Evolutionary conservation across 768 basidiomycete species (phyloP).

Genomic region (Tricholoma sp.): DNA sequence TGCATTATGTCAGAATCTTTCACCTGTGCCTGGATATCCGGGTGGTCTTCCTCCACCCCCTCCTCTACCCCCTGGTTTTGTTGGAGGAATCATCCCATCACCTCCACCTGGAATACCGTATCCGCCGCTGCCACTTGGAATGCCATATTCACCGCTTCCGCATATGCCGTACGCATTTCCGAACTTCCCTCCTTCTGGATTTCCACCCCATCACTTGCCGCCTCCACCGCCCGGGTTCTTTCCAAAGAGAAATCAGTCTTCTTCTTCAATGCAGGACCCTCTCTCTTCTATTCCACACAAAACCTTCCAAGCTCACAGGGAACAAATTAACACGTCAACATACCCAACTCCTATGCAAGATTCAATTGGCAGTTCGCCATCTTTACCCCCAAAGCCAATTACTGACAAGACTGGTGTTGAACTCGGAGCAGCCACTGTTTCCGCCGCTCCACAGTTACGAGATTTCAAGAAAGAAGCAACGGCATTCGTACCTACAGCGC

Average conservation of each 20-base stretch:
- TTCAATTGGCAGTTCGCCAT: slow-evolving; percentile 21
- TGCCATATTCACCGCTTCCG: slow-evolving; percentile 28
- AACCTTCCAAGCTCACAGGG: slow-evolving; percentile 72
- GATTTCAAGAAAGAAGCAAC: slow-evolving; percentile 95
- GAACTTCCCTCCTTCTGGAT: slow-evolving; percentile 22
- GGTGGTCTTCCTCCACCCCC: slow-evolving; percentile 16
- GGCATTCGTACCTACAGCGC: slow-evolving; percentile 77
- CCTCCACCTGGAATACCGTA: slow-evolving; percentile 21
- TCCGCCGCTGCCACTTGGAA: slow-evolving; percentile 17
- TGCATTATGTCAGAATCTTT: background rate
- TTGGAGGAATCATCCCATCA: slow-evolving; percentile 21
- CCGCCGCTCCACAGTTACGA: slow-evolving; percentile 81
- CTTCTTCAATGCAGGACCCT: slow-evolving; percentile 65
- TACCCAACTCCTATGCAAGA: slow-evolving; percentile 32
- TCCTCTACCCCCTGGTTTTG: slow-evolving; percentile 22
- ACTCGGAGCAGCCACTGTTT: slow-evolving; percentile 61
- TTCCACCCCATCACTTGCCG: slow-evolving; percentile 25
- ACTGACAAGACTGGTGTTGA: slow-evolving; percentile 26
- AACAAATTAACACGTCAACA: slow-evolving; percentile 31
- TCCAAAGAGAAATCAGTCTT: slow-evolving; percentile 45
- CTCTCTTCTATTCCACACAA: slow-evolving; percentile 70
- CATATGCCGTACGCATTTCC: slow-evolving; percentile 17
- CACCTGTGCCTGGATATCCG: background rate
- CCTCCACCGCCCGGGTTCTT: slow-evolving; percentile 66
- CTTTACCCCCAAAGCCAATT: slow-evolving; percentile 30